These are phyloP conservation scores for Scleroderma bovista DNA, from an alignment of 768 basidiomycete species.

Conservation along the genomic window DNA sequence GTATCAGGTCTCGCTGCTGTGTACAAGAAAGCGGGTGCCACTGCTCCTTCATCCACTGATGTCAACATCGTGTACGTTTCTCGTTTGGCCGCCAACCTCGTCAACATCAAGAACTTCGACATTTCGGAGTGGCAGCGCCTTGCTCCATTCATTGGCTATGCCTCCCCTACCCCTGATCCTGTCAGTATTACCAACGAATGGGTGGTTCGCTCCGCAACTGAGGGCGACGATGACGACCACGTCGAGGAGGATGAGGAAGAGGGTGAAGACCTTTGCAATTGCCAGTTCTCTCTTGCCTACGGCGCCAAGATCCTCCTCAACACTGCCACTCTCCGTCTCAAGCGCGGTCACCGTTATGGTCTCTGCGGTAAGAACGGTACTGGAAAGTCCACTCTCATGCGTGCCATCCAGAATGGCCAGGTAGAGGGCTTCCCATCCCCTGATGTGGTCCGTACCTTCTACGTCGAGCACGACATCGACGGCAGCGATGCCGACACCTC, in stretches of 20 bases:
- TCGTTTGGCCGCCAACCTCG: constrained; percentile 77
- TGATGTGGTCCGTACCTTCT: constrained; percentile 96
- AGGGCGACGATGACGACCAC: constrained; percentile 62
- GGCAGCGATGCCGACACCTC: constrained; percentile 90
- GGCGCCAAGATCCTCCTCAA: constrained; percentile 98
- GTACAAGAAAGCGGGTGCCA: constrained; percentile 79
- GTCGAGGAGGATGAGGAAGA: constrained; percentile 89
- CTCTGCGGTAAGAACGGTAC: constrained; percentile 98
- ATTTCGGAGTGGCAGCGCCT: constrained; percentile 82
- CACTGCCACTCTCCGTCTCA: constrained; percentile 93
- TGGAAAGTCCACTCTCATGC: constrained; percentile 94
- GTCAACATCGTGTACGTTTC: constrained; percentile 65
- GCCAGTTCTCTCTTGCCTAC: constrained; percentile 97
- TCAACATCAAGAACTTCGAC: constrained; percentile 91
- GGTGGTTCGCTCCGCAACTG: constrained; percentile 84
- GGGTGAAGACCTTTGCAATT: constrained; percentile 98
- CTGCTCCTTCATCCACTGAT: constrained; percentile 52
- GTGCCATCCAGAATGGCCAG: constrained; percentile 90
- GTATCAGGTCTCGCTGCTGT: constrained; percentile 61
- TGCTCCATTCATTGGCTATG: constrained; percentile 68
- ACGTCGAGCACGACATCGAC: constrained; percentile 99
- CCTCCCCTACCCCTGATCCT: constrained; percentile 59
- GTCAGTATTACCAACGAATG: constrained; percentile 70
- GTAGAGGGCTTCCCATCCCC: constrained; percentile 98
- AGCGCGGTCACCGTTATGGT: constrained; percentile 98